A percentile compares a stretch with the other conserved stretches of the same genome.
phyloP scores from a whole-genome alignment of 139 green algal genomes.

The Spirogloea muscicola region DNA sequence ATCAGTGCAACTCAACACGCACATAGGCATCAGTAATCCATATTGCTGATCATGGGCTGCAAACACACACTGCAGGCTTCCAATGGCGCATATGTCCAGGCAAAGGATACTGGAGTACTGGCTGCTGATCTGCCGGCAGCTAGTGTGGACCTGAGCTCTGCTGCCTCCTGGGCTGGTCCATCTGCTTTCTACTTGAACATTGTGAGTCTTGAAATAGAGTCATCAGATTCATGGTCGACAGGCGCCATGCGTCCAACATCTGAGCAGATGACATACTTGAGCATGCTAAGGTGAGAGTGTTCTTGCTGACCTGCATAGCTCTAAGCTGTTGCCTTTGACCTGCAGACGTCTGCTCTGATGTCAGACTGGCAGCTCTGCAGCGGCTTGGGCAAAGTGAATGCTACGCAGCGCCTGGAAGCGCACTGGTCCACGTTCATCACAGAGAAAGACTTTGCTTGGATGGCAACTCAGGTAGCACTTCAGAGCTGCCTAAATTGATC shows the following conservation, averaged over 20 bases:
- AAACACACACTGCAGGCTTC: no score
- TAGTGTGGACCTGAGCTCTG: background rate
- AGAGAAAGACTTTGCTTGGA: slow-evolving; percentile 9
- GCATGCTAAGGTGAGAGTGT: background rate
- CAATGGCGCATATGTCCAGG: no score
- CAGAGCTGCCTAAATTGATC: no score
- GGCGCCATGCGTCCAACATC: background rate
- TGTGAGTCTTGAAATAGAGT: background rate
- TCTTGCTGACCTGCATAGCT: background rate
- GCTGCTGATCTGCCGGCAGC: background rate
- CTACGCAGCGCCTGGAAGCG: background rate
- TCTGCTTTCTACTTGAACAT: background rate
- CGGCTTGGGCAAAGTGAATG: background rate
- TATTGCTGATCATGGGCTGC: no score
- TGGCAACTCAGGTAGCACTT: slow-evolving; percentile 1
- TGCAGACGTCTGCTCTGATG: background rate
- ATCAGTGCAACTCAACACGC: no score
- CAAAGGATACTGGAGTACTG: no score
- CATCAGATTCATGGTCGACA: background rate
- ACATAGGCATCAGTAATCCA: no score
- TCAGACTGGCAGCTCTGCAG: slow-evolving; percentile 7
- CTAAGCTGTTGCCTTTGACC: background rate
- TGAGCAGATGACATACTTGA: background rate
- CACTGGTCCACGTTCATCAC: slow-evolving; percentile 13
- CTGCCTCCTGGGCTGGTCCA: background rate